phyloP scores from a whole-genome alignment of 1,284 basidiomycete species.

The Albatrellus sp. region DNA sequence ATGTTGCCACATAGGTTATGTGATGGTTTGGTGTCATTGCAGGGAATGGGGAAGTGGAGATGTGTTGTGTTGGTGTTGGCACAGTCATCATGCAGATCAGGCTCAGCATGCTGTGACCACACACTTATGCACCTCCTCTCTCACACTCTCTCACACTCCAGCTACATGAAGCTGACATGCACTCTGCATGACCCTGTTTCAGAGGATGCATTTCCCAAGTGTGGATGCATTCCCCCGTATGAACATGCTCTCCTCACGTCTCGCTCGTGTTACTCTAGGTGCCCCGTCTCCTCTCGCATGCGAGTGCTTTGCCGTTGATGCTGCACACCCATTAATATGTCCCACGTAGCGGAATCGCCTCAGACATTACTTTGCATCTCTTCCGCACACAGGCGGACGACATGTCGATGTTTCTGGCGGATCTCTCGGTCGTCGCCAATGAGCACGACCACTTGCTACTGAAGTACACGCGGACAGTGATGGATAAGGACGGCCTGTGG shows the following conservation, averaged over 20 bases:
- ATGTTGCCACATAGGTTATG: slow-evolving; percentile 62
- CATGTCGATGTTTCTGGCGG: slow-evolving; percentile 68
- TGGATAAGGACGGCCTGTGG: slow-evolving; percentile 53
- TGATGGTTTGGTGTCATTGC: slow-evolving; percentile 61
- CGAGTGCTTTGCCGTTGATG: no score
- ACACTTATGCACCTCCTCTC: slow-evolving; percentile 27
- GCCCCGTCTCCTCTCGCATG: slow-evolving; percentile 20
- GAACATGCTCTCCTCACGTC: slow-evolving; percentile 57
- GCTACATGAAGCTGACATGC: no score
- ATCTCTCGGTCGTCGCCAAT: slow-evolving; percentile 73
- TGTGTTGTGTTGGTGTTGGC: slow-evolving; percentile 53
- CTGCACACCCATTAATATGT: slow-evolving; percentile 44
- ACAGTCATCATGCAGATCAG: slow-evolving; percentile 57
- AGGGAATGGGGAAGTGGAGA: slow-evolving; percentile 20
- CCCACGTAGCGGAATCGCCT: slow-evolving; percentile 59
- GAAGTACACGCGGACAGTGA: slow-evolving; percentile 73
- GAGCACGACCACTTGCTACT: slow-evolving; percentile 77
- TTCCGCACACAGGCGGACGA: slow-evolving; percentile 80
- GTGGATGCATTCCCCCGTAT: slow-evolving; percentile 64
- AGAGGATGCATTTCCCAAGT: slow-evolving; percentile 40
- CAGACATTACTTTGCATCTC: slow-evolving; percentile 63
- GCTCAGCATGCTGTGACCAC: slow-evolving; percentile 50
- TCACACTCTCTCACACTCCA: slow-evolving; percentile 4
- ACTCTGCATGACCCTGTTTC: slow-evolving; percentile 42
- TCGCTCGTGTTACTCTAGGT: slow-evolving; percentile 57